Evolutionary conservation across 768 basidiomycete genomes (phyloP).

Genomic region (Solioccasus polychromus): DNA sequence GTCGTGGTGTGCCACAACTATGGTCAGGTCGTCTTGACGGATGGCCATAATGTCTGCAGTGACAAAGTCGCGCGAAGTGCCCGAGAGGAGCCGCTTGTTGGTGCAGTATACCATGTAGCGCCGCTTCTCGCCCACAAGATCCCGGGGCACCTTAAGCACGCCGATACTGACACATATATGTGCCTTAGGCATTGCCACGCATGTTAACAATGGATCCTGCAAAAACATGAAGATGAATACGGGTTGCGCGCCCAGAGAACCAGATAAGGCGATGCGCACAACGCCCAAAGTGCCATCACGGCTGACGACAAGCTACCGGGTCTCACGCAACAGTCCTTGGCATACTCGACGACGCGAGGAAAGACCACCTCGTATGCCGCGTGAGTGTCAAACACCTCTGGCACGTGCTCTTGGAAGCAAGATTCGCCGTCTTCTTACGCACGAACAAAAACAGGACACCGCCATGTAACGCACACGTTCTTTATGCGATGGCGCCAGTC

Average conservation of each 20-base stretch:
- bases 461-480: constrained; percentile 45
- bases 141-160: constrained; percentile 44
- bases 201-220: constrained; percentile 71
- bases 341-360: constrained; percentile 65
- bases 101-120: constrained; percentile 53
- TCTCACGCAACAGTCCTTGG: constrained; percentile 53
- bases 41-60: constrained; percentile 53
- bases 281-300: constrained; percentile 47
- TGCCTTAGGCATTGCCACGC: constrained; percentile 43
- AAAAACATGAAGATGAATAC: constrained; percentile 63
- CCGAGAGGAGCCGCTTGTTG: constrained; percentile 41
- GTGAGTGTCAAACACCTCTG: constrained; percentile 53
- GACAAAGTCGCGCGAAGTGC: constrained; percentile 43
- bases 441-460: constrained; percentile 38
- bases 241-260: constrained; percentile 44
- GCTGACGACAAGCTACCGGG: constrained; percentile 51
- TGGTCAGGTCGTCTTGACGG: constrained; percentile 31
- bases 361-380: constrained; percentile 67
- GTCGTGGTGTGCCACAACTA: constrained; percentile 56
- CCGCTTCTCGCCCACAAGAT: constrained; percentile 38
- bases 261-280: constrained; percentile 47
- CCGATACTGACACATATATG: constrained; percentile 63
- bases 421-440: constrained; percentile 33
- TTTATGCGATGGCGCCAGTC: constrained; percentile 27
- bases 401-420: constrained; percentile 29